These are phyloP conservation scores for Fusarium longipes DNA, from an alignment of 2,329 filamentous ascomycete genomes.

Conservation along the genomic window DNA sequence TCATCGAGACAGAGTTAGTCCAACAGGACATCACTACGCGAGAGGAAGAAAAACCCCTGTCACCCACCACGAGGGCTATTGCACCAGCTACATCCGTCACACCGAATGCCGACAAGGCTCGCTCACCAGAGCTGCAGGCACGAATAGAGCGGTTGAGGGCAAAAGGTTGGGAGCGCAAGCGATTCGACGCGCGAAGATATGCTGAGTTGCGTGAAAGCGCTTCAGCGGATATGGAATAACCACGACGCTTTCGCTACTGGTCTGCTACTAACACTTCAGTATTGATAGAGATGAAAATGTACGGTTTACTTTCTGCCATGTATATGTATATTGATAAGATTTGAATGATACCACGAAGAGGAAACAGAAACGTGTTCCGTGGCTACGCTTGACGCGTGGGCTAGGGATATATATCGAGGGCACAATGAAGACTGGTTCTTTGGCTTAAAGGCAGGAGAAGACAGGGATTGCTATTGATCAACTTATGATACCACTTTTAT, in stretches of 20 bases:
- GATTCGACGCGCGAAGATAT: conserved; percentile 66
- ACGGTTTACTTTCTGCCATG: conserved; percentile 14
- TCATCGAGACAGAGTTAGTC: conserved; percentile 56
- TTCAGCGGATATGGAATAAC: conserved; percentile 59
- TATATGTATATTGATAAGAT: conserved; percentile 26
- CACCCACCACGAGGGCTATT: not conserved
- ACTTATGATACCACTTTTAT: conserved; percentile 26
- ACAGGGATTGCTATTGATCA: not conserved
- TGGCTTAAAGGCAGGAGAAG: conserved; percentile 1
- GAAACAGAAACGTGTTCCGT: not conserved
- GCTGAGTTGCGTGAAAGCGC: conserved; percentile 63
- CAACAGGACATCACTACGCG: conserved; percentile 41
- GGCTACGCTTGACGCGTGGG: conserved; percentile 9
- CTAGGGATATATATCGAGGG: conserved; percentile 4
- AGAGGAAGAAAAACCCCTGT: conserved; percentile 13
- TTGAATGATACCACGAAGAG: conserved; percentile 35
- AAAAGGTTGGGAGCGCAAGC: conserved; percentile 66
- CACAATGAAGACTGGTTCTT: conserved; percentile 33
- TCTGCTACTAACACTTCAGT: not conserved
- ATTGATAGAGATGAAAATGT: conserved; percentile 5
- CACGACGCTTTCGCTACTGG: not conserved
- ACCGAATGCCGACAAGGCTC: conserved; percentile 50
- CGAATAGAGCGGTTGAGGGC: conserved; percentile 66
- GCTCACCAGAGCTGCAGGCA: conserved; percentile 57
- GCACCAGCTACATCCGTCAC: conserved; percentile 22